phyloP scores from a whole-genome alignment of 179 eudicot genomes.

The Amaranthus tricolor region DNA sequence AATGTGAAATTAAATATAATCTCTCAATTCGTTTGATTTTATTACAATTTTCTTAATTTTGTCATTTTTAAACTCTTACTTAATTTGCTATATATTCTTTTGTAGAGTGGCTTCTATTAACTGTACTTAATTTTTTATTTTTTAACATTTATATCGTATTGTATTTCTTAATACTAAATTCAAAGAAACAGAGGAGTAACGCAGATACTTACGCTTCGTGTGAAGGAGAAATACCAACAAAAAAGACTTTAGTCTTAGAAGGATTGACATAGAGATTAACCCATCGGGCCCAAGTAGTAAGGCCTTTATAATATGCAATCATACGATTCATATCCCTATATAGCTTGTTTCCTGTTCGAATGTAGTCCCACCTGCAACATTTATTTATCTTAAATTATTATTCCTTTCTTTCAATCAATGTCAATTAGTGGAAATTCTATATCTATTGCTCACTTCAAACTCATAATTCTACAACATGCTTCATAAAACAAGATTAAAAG shows the following conservation, averaged over 20 bases:
- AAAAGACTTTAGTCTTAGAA: conserved; percentile 66
- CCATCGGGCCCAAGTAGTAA: conserved; percentile 81
- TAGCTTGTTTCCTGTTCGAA: conserved; percentile 50
- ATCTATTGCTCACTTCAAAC: conserved; percentile 13
- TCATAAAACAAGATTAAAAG: background rate
- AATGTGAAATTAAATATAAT: too few species aligned
- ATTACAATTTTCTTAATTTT: too few species aligned
- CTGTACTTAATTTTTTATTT: too few species aligned
- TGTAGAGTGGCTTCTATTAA: too few species aligned
- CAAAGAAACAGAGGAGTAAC: too few species aligned
- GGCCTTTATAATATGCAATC: conserved; percentile 58
- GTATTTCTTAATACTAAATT: too few species aligned
- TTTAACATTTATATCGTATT: too few species aligned
- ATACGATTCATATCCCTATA: conserved; percentile 65
- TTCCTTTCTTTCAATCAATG: conserved; percentile 12
- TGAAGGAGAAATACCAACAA: conserved; percentile 69
- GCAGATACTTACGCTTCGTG: conserved; percentile 52
- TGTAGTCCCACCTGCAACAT: conserved; percentile 67
- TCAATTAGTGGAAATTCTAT: conserved; percentile 15
- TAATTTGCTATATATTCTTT: too few species aligned
- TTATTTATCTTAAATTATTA: conserved; percentile 8
- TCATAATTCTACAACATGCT: conserved; percentile 10
- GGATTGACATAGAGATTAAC: conserved; percentile 53
- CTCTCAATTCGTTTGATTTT: too few species aligned
- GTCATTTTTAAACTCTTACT: too few species aligned